Percentiles rank a stretch among this genome's conserved stretches.
These are phyloP conservation scores for Sporormia fimetaria DNA, from an alignment of 495 filamentous ascomycete genomes.

Conservation along the genomic window DNA sequence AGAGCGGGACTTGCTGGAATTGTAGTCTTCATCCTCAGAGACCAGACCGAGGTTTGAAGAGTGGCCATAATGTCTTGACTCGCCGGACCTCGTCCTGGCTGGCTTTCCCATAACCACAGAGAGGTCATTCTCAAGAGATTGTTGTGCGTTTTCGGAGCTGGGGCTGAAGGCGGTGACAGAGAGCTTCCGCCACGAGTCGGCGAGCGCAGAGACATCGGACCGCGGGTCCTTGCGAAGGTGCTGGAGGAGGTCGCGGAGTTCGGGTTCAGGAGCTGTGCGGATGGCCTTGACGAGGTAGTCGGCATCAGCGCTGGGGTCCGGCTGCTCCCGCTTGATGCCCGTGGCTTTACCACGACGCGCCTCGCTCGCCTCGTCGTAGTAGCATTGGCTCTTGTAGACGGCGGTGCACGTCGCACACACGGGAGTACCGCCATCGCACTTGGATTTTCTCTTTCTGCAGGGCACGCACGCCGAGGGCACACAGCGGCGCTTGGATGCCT, in stretches of 20 bases:
- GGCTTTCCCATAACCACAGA: conserved; percentile 30
- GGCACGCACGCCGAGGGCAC: conserved; percentile 45
- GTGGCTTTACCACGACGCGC: conserved; percentile 31
- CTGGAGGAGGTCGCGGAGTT: conserved; percentile 36
- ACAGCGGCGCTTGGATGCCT: conserved; percentile 33
- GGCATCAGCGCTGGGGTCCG: conserved; percentile 31
- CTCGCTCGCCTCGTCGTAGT: conserved; percentile 39
- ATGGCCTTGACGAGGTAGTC: conserved; percentile 36
- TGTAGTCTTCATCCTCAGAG: conserved; percentile 26
- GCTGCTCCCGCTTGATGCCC: conserved; percentile 33
- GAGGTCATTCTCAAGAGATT: conserved; percentile 30
- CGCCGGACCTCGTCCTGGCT: conserved; percentile 15
- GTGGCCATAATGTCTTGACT: conserved; percentile 18
- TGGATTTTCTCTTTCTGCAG: conserved; percentile 45
- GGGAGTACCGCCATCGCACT: conserved; percentile 42
- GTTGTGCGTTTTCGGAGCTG: conserved; percentile 5
- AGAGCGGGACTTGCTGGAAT: neutral
- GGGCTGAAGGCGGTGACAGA: conserved; percentile 23
- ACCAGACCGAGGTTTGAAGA: conserved; percentile 22
- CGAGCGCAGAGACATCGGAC: conserved; percentile 30
- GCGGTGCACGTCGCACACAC: conserved; percentile 41
- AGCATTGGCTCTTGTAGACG: conserved; percentile 40
- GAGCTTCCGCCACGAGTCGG: conserved; percentile 30
- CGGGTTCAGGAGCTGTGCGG: conserved; percentile 35
- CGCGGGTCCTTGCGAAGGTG: conserved; percentile 32